Evolutionary conservation across 345 rosid genomes (phyloP), one percentile per base, ranked within the genome.

Genomic region (Eucalyptus caleyi): DNA sequence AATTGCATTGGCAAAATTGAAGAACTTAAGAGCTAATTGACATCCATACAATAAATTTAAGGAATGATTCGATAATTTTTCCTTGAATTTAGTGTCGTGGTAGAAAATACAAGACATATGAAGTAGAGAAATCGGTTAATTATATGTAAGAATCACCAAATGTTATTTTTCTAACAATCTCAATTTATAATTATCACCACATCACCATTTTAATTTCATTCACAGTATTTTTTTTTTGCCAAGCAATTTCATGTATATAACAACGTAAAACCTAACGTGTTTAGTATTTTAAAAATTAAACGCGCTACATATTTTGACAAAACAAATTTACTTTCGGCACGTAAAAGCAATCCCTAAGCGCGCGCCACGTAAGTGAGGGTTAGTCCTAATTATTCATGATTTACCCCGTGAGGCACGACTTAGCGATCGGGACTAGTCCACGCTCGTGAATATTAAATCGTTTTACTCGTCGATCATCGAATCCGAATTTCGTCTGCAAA

Each of bases 71-170:
- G 15, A 0, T 26, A 59, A 10, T 42, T 60, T 60, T 60, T 60
- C 6, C 32, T 12, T 0, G 69, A 27, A 27, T 62, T 27, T 12
- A 30, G 69, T 53, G 24, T 53, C 0, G 11, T 26, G 2, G 1
- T 11, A 30, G 32, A 60, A 27, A 1, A 62, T 62, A 27, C 0
- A 60, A 2, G 69, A 13, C 69, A 62, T 27, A 26, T 62, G 16
- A 27, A 27, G 32, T 13, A 6, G 69, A 62, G 16, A 27, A 14
- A 62, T 62, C 5, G 18, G 0, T 62, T 27, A 6, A 62, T 62
- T 12, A 62, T 62, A 13, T 4, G 15, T 60, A 11, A 27, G 34
- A 3, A 27, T 62, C 1, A 0, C 16, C 16, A 0, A 27, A 27
- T 6, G 32, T 60, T 6, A 27, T 11, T 10, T 60, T 60, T 60